Percentiles rank a stretch among this genome's conserved stretches.
Evolutionary conservation across 1,139 yeast genomes (phyloP).

Genomic region (Hemisphaericaspora lyxosophila): DNA sequence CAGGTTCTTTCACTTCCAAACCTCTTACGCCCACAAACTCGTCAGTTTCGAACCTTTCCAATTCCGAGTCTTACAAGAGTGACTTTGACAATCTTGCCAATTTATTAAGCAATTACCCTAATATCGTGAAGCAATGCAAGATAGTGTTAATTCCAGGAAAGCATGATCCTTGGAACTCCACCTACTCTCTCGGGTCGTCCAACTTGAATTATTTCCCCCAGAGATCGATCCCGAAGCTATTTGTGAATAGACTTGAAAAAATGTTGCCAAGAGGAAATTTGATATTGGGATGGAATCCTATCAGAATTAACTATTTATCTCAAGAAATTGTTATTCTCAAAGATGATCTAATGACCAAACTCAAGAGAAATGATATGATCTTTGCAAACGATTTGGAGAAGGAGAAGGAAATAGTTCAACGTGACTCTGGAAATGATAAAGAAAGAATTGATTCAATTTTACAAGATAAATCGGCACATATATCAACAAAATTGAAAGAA

Average conservation of each 20-base stretch:
- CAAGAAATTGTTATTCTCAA: constrained; percentile 78
- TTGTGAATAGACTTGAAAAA: constrained; percentile 65
- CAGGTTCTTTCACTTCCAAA: constrained; percentile 62
- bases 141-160: constrained; percentile 80
- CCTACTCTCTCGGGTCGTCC: constrained; percentile 63
- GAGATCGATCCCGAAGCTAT: constrained; percentile 64
- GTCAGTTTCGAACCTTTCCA: constrained; percentile 42
- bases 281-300: constrained; percentile 70
- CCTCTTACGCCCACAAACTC: constrained; percentile 56
- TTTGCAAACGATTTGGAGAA: constrained; percentile 46
- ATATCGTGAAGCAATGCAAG: constrained; percentile 35
- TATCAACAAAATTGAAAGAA: constrained; percentile 50
- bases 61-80: constrained; percentile 60
- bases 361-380: constrained; percentile 66
- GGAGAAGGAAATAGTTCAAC: constrained; percentile 23
- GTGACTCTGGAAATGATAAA: constrained; percentile 19
- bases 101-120: constrained; percentile 34
- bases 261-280: constrained; percentile 59
- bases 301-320: constrained; percentile 71
- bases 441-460: constrained; percentile 19
- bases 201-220: constrained; percentile 68
- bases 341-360: constrained; percentile 68
- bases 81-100: constrained; percentile 73
- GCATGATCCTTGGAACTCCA: constrained; percentile 91
- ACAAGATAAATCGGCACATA: constrained; percentile 19